These are phyloP conservation scores for Mortierella claussenii DNA, from an alignment of 192 early-diverging fungal species.

Conservation along the genomic window DNA sequence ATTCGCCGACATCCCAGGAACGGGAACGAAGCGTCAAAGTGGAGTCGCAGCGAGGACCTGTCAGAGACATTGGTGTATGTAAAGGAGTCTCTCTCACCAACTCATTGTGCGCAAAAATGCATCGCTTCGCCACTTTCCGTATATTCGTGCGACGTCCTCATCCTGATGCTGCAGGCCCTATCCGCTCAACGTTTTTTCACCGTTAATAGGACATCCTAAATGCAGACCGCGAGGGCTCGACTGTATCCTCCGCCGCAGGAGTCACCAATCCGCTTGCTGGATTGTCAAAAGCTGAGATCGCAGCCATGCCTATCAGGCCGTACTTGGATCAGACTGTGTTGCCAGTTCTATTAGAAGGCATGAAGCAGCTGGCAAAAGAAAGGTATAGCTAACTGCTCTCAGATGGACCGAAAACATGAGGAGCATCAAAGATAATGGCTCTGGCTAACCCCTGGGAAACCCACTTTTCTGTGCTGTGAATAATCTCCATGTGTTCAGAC, in stretches of 20 bases:
- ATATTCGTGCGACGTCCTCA: no score
- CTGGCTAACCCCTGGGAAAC: no score
- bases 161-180: no score
- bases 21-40: slow-evolving; percentile 39
- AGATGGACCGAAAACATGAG: neutral
- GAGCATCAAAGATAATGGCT: neutral
- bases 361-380: slow-evolving; percentile 61
- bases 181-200: no score
- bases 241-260: slow-evolving; percentile 28
- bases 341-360: slow-evolving; percentile 61
- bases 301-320: slow-evolving; percentile 50
- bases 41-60: slow-evolving; percentile 26
- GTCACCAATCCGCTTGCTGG: slow-evolving; percentile 34
- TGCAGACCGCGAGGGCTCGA: slow-evolving; percentile 39
- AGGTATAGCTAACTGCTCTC: no score
- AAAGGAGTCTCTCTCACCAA: neutral
- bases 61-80: slow-evolving; percentile 37
- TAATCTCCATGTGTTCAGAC: slow-evolving; percentile 30
- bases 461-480: neutral
- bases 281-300: slow-evolving; percentile 32
- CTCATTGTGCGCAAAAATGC: neutral
- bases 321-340: slow-evolving; percentile 66
- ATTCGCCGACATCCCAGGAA: slow-evolving; percentile 34
- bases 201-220: slow-evolving; percentile 38
- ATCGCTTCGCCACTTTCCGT: no score